Conservation (phyloP, 352 stramenopile genomes). For the Phytophthora crassamura region DNA sequence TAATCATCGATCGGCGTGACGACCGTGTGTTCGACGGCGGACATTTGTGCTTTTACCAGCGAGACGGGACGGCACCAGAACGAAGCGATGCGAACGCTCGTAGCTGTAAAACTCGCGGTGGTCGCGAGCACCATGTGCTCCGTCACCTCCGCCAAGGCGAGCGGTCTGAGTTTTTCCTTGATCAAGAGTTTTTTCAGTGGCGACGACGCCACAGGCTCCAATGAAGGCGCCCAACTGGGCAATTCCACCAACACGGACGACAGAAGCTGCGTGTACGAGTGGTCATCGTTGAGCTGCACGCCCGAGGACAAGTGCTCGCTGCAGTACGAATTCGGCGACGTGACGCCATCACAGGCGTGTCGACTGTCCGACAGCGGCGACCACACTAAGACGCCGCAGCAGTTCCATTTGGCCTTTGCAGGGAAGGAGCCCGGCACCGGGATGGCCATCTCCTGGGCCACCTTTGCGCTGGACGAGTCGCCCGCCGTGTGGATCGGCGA, state of each 20-base stretch:
- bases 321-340: conserved; percentile 53
- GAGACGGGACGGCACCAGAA: conserved; percentile 1
- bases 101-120: conserved; percentile 23
- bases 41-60: conserved; percentile 30
- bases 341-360: conserved; percentile 56
- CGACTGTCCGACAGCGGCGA: conserved; percentile 40
- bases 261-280: conserved; percentile 44
- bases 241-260: conserved; percentile 39
- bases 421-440: conserved; percentile 33
- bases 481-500: conserved; percentile 54
- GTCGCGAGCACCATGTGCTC: conserved; percentile 25
- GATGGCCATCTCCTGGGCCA: conserved; percentile 52
- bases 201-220: conserved; percentile 27
- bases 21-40: neutral
- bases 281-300: conserved; percentile 34
- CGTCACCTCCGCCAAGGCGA: conserved; percentile 14
- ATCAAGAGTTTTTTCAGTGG: conserved; percentile 35
- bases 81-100: conserved; percentile 10
- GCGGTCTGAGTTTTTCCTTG: conserved; percentile 9
- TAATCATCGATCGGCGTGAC: neutral
- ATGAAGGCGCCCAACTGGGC: neutral
- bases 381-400: conserved; percentile 40
- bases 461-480: conserved; percentile 34
- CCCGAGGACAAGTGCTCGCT: conserved; percentile 41
- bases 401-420: conserved; percentile 62